Evolutionary conservation across 164 flowering plant species (phyloP), one percentile per base, ranked within the genome.

Genomic region (Stephania cephalantha): DNA sequence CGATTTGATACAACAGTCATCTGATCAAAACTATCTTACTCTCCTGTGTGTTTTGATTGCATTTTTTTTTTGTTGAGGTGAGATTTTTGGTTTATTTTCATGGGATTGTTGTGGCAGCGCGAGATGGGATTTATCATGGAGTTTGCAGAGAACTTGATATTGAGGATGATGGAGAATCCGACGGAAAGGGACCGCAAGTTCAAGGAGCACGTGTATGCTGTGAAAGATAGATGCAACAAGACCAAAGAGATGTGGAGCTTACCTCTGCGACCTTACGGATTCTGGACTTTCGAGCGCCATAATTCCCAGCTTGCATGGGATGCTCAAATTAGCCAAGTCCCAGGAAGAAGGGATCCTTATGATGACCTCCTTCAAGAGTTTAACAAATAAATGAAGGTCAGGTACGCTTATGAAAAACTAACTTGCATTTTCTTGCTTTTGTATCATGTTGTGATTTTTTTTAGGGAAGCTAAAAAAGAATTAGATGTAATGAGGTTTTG

Each of bases 261-360:
- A 22, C 97, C 98, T 9, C 72, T 91, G 10, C 93, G 98, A 22
- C 98, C 98, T 7, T 93, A 95, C 74, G 98, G 98, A 1, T 95
- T 92, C 86, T 95, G 98, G 98, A 95, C 97, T 1, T 91, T 95
- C 70, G 97, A 92, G 72, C 90, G 94, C 74, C 97, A 92, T 83
- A 95, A 95, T 74, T 75, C 95, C 10, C 97, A 92, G 86, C 88
- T 92, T 35, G 74, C 78, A 4, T 83, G 90, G 90, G 98, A 94
- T 82, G 85, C 97, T 58, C 90, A 91, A 86, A 92, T 94, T 52
- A 92, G 96, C 83, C 90, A 92, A 74, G 97, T 81, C 7, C 83
- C 85, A 1, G 97, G 95, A 0, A 91, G 98, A 0, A 83, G 97
- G 74, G 97, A 94, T 76, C 96, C 93, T 42, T 94, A 94, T 73